Conservation (phyloP, 805 yeast species). For the Teunomyces funiuensis region DNA sequence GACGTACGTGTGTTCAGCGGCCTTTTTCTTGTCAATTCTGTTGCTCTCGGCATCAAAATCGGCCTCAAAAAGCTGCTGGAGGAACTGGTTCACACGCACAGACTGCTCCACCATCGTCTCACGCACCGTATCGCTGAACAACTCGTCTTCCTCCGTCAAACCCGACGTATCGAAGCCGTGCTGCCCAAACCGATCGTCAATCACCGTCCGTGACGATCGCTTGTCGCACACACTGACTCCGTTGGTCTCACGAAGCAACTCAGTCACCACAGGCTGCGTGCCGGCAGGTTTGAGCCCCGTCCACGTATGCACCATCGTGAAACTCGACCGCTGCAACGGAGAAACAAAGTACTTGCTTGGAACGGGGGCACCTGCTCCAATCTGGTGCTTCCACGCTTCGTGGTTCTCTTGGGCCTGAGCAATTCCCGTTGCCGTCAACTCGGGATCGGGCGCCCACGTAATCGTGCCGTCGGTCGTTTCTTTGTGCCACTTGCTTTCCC, state of each 20-base stretch:
- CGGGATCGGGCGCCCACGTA: constrained; percentile 61
- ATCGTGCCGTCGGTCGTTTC: constrained; percentile 54
- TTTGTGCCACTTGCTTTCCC: constrained; percentile 57
- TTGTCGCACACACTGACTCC: constrained; percentile 63
- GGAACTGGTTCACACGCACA: constrained; percentile 45
- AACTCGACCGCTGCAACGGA: constrained; percentile 64
- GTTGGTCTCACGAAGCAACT: constrained; percentile 58
- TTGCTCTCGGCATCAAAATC: constrained; percentile 15
- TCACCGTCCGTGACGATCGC: constrained; percentile 42
- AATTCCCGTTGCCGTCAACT: constrained; percentile 54
- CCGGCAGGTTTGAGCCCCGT: constrained; percentile 28
- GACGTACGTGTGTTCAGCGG: constrained; percentile 26
- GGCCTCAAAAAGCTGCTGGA: constrained; percentile 34
- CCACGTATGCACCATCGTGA: constrained; percentile 56
- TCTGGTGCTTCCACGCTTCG: constrained; percentile 43
- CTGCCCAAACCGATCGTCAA: constrained; percentile 37
- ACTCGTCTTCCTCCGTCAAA: constrained; percentile 49
- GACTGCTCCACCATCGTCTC: constrained; percentile 53
- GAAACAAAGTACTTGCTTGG: constrained; percentile 58
- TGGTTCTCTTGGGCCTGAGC: constrained; percentile 54
- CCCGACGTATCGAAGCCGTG: constrained; percentile 49
- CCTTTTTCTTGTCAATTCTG: constrained; percentile 21
- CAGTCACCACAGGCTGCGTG: constrained; percentile 34
- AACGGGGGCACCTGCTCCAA: constrained; percentile 50
- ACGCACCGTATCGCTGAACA: constrained; percentile 44